Conservation (phyloP, 2,329 filamentous ascomycete genomes). For the Fonsecaea erecta region DNA sequence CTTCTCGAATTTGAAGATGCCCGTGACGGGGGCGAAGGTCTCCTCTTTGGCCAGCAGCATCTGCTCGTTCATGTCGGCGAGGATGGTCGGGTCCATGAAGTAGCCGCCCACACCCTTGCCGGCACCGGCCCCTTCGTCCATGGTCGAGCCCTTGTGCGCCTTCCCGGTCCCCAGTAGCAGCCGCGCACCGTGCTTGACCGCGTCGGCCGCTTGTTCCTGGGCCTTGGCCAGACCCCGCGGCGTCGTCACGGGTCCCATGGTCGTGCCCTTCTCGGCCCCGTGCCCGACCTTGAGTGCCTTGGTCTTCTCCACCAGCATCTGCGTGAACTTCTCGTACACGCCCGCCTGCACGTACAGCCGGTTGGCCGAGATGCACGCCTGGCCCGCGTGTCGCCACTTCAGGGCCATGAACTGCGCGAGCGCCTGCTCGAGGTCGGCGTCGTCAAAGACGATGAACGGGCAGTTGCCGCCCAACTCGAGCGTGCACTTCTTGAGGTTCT, state of each 20-base stretch:
- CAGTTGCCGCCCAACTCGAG: slow-evolving; percentile 69
- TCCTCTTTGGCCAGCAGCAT: slow-evolving; percentile 66
- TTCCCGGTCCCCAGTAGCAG: slow-evolving; percentile 65
- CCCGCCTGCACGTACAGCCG: slow-evolving; percentile 51
- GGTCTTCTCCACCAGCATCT: slow-evolving; percentile 59
- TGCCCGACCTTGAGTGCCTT: slow-evolving; percentile 63
- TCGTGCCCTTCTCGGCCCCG: slow-evolving; percentile 59
- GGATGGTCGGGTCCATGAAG: slow-evolving; percentile 72
- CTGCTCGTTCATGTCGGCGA: slow-evolving; percentile 62
- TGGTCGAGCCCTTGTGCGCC: slow-evolving; percentile 41
- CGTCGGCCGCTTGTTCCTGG: slow-evolving; percentile 65
- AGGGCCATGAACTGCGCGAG: slow-evolving; percentile 47
- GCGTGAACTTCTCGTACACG: slow-evolving; percentile 58
- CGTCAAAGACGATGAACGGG: slow-evolving; percentile 67
- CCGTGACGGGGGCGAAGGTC: slow-evolving; percentile 68
- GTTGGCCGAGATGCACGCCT: slow-evolving; percentile 54
- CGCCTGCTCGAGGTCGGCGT: slow-evolving; percentile 62
- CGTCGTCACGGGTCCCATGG: slow-evolving; percentile 65
- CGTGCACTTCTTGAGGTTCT: slow-evolving; percentile 67
- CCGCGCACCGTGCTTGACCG: slow-evolving; percentile 65
- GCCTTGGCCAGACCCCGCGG: slow-evolving; percentile 62
- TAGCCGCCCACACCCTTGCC: slow-evolving; percentile 57
- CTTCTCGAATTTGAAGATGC: slow-evolving; percentile 67
- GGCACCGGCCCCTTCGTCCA: slow-evolving; percentile 58
- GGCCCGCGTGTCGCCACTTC: slow-evolving; percentile 51